Base-by-base conservation (phyloP, 768 basidiomycete genomes). In the Xerocomellus amylosporus region DNA sequence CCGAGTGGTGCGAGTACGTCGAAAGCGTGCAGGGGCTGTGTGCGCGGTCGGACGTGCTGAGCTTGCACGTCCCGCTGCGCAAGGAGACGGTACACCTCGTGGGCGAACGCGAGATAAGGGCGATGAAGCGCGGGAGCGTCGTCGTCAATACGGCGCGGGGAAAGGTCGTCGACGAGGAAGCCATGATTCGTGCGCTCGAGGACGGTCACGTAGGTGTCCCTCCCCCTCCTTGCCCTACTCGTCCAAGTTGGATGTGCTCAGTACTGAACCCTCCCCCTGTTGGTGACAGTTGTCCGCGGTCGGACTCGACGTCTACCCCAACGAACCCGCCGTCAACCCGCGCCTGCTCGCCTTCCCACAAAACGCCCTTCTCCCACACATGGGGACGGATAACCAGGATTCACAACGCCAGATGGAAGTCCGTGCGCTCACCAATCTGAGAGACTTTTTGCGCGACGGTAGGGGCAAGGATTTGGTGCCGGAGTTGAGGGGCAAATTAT, bases 101-200 rank as follows among this genome's bases (percentile, higher is more conserved):
- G 1, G 84, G 84, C 12, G 87, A 90, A 69, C 81, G 79, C 61
- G 83, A 84, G 77, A 91, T 96, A 53, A 75, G 86, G 46, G 75
- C 78, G 60, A 75, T 96, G 76, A 94, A 89, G 74, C 82, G 79
- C 41, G 88, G 89, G 5, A 79, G 84, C 3, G 79, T 92, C 49
- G 80, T 95, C 63, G 80, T 94, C 56, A 94, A 94, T 70, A 94
- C 92, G 3, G 91, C 93, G 20, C 75, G 94, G n/a, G 94, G 94
- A 12, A 94, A 88, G 64, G 84, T 96, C 24, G 79, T 97, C 33
- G 90, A 96, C 58, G 92, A 96, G 71, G 83, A 81, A 7, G 94
- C 91, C 5, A 76, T 98, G 75, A 88, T 96, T 56, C 79, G 79
- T 28, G 93, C 93, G 22, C 71, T 98, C 48, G 85, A 92, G 64